Evolutionary conservation across 495 filamentous ascomycete species (phyloP).

Genomic region (Hyaloscypha finlandica): DNA sequence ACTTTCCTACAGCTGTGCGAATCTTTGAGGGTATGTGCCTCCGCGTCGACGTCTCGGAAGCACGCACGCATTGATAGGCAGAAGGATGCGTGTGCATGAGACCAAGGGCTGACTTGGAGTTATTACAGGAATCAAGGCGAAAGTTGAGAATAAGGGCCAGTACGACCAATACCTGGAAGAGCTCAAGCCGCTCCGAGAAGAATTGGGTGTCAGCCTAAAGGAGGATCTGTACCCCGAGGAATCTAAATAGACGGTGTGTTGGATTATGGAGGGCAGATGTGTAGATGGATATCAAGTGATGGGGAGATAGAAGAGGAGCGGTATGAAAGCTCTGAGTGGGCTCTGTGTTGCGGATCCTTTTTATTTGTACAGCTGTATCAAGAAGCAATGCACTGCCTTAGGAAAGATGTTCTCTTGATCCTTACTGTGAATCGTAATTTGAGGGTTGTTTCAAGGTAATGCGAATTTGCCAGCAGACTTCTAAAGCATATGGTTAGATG

Average conservation of each 20-base stretch:
- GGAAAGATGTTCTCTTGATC: background rate
- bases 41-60: background rate
- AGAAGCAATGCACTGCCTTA: slow-evolving; percentile 29
- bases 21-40: slow-evolving; percentile 86
- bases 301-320: slow-evolving; percentile 19
- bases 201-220: slow-evolving; percentile 87
- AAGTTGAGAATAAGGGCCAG: slow-evolving; percentile 97
- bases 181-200: slow-evolving; percentile 88
- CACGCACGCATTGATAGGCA: slow-evolving; percentile 2
- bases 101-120: slow-evolving; percentile 12
- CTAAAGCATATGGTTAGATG: background rate
- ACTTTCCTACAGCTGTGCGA: slow-evolving; percentile 96
- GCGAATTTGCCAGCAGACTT: too few species aligned
- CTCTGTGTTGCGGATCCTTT: slow-evolving; percentile 22
- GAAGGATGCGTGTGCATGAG: background rate
- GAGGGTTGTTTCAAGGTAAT: too few species aligned
- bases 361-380: slow-evolving; percentile 35
- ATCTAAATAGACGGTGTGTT: slow-evolving; percentile 27
- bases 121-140: slow-evolving; percentile 87
- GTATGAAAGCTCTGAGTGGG: slow-evolving; percentile 12
- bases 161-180: slow-evolving; percentile 96
- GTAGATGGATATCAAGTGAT: slow-evolving; percentile 26
- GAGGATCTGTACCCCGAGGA: slow-evolving; percentile 90
- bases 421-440: slow-evolving; percentile 3
- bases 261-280: slow-evolving; percentile 12